Conservation (phyloP, 1,139 yeast genomes). For the Barnettozyma hawaiiensis region DNA sequence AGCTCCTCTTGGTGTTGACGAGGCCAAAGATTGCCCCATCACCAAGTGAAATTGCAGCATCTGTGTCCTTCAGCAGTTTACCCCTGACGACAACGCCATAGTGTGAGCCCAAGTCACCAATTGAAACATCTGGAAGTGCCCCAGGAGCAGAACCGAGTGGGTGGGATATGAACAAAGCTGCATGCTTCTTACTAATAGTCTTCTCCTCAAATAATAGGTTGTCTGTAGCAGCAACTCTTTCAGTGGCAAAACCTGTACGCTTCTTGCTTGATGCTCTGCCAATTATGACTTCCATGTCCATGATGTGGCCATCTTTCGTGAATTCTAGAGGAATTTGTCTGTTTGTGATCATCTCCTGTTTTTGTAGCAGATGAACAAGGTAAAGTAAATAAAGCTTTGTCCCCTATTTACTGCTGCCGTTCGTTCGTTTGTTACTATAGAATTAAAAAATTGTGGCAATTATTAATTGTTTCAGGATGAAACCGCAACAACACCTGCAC, state of each 20-base stretch:
- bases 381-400: not conserved
- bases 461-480: not conserved
- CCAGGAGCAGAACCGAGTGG: not conserved
- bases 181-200: slow-evolving; percentile 13
- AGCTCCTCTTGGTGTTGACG: slow-evolving; percentile 1
- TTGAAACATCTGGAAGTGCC: not conserved
- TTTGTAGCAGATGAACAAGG: not conserved
- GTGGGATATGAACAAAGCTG: not conserved
- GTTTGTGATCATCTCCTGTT: not conserved
- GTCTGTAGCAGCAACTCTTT: slow-evolving; percentile 3
- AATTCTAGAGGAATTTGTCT: slow-evolving; percentile 1
- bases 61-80: not conserved
- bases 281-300: slow-evolving; percentile 3
- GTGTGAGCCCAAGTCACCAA: slow-evolving; percentile 9
- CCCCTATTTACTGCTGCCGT: no score
- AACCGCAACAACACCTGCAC: not conserved
- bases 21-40: slow-evolving; percentile 10
- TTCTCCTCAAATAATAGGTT: slow-evolving; percentile 10
- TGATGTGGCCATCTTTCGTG: not conserved
- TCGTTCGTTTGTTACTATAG: no score
- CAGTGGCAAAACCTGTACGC: not conserved
- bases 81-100: slow-evolving; percentile 13
- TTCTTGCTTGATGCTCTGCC: slow-evolving; percentile 11
- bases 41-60: not conserved
- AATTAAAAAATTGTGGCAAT: slow-evolving; percentile 5